A percentile compares a stretch with the other conserved stretches of the same genome.
These are phyloP conservation scores for Pseudogymnoascus sp. DNA, from an alignment of 2,329 filamentous ascomycete genomes.

Conservation along the genomic window DNA sequence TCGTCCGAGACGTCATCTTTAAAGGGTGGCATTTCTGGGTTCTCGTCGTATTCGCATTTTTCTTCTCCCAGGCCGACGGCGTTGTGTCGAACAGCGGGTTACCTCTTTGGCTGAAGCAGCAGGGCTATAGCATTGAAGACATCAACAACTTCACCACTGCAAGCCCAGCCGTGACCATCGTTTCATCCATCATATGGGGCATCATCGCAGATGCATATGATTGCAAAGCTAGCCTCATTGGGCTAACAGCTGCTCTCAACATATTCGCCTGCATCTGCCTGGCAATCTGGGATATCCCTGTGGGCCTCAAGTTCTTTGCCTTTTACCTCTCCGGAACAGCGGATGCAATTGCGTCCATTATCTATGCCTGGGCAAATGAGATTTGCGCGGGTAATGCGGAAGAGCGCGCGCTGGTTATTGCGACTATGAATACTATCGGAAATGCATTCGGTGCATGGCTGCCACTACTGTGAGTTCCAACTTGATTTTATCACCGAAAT, in stretches of 20 bases:
- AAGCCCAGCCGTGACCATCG: not conserved
- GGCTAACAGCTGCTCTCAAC: conserved; percentile 19
- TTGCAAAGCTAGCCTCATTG: conserved; percentile 20
- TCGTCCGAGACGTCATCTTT: conserved; percentile 18
- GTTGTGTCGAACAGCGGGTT: conserved; percentile 18
- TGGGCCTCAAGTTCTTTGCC: conserved; percentile 26
- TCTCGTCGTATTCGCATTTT: conserved; percentile 20
- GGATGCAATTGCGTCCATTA: conserved; percentile 28
- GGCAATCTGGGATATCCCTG: conserved; percentile 26
- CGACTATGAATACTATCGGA: conserved; percentile 31
- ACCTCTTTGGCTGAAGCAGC: conserved; percentile 20
- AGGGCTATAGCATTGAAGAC: conserved; percentile 14
- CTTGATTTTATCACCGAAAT: not conserved
- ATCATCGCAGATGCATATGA: conserved; percentile 22
- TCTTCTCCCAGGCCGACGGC: conserved; percentile 19
- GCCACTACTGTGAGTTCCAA: conserved; percentile 18
- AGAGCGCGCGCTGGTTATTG: conserved; percentile 28
- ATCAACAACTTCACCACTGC: conserved; percentile 19
- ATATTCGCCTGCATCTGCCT: conserved; percentile 27
- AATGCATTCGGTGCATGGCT: conserved; percentile 27
- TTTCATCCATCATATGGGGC: conserved; percentile 13
- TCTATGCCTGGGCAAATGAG: conserved; percentile 29
- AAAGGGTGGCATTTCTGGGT: conserved; percentile 23
- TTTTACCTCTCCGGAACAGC: conserved; percentile 29
- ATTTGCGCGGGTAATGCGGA: conserved; percentile 29